Percentiles rank a stretch among this genome's conserved stretches.
Conservation (phyloP, 2,329 filamentous ascomycete genomes). For the Plenodomus tracheiphilus region DNA sequence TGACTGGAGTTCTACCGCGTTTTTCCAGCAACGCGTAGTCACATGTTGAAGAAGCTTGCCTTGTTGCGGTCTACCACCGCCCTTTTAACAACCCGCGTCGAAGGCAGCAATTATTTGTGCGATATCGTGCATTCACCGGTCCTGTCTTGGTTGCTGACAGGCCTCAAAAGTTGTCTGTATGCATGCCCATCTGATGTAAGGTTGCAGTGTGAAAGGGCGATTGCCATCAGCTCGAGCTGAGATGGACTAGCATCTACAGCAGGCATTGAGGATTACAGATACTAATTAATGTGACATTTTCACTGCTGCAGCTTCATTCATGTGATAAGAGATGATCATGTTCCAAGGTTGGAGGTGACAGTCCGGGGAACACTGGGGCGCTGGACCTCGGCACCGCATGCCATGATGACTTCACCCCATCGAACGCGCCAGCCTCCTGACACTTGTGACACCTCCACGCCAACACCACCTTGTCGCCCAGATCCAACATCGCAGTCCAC, state of each 20-base stretch:
- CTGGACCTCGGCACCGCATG: conserved; percentile 39
- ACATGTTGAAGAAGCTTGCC: conserved; percentile 23
- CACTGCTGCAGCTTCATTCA: background rate
- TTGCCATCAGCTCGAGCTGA: background rate
- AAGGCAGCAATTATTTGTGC: background rate
- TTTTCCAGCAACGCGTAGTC: conserved; percentile 26
- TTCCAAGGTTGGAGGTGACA: conserved; percentile 3
- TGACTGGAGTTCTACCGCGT: conserved; percentile 4
- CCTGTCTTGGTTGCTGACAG: background rate
- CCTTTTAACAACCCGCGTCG: background rate
- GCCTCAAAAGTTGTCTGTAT: background rate
- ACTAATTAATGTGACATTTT: background rate
- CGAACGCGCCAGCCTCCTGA: conserved; percentile 29
- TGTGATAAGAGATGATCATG: conserved; percentile 1
- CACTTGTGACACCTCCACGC: conserved; percentile 12
- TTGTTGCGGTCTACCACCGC: background rate
- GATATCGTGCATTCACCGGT: background rate
- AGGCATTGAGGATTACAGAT: too few species aligned
- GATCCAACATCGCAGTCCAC: conserved; percentile 10
- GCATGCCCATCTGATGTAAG: background rate
- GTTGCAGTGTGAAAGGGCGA: background rate
- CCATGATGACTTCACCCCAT: conserved; percentile 29
- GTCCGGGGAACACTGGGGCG: conserved; percentile 10
- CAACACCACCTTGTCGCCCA: conserved; percentile 17
- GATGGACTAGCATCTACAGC: too few species aligned